These are phyloP conservation scores for Ceratocystis harringtonii DNA, from an alignment of 2,329 filamentous ascomycete genomes.

Conservation along the genomic window DNA sequence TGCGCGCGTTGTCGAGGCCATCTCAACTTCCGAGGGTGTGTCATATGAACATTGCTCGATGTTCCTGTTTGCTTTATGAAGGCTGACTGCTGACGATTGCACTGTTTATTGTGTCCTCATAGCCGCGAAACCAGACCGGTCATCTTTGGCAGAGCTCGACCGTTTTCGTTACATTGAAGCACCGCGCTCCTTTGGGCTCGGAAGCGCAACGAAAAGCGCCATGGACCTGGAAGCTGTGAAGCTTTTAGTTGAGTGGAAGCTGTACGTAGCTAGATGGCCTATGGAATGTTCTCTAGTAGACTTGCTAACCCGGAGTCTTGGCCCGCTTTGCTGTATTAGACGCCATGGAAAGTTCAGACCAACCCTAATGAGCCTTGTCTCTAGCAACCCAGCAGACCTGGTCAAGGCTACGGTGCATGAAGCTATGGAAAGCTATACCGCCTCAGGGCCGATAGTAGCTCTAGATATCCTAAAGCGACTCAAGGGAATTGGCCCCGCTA, in stretches of 20 bases:
- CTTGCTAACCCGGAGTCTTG: not conserved
- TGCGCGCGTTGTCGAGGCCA: conserved; percentile 3
- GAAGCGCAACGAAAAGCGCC: conserved; percentile 21
- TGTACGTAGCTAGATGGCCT: conserved; percentile 33
- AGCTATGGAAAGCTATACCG: conserved; percentile 35
- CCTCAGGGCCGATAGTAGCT: conserved; percentile 29
- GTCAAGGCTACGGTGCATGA: conserved; percentile 32
- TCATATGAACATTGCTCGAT: not conserved
- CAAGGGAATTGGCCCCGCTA: conserved; percentile 66
- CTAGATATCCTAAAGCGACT: conserved; percentile 43
- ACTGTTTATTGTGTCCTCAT: not conserved
- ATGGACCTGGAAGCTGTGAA: conserved; percentile 45
- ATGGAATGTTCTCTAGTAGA: not conserved
- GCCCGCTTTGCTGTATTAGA: conserved; percentile 23
- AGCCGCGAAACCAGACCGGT: conserved; percentile 34
- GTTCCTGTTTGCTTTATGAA: not conserved
- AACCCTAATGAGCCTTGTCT: conserved; percentile 44
- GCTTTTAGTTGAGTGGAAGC: conserved; percentile 53
- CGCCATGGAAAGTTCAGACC: conserved; percentile 49
- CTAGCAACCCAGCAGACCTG: conserved; percentile 40
- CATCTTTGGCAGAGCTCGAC: conserved; percentile 43
- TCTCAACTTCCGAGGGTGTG: conserved; percentile 12
- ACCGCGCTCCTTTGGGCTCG: conserved; percentile 30
- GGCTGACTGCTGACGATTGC: not conserved
- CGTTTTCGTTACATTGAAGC: conserved; percentile 43